Evolutionary conservation across 371 early-diverging fungal genomes (phyloP).

Genomic region (Chytridium lagenaria): DNA sequence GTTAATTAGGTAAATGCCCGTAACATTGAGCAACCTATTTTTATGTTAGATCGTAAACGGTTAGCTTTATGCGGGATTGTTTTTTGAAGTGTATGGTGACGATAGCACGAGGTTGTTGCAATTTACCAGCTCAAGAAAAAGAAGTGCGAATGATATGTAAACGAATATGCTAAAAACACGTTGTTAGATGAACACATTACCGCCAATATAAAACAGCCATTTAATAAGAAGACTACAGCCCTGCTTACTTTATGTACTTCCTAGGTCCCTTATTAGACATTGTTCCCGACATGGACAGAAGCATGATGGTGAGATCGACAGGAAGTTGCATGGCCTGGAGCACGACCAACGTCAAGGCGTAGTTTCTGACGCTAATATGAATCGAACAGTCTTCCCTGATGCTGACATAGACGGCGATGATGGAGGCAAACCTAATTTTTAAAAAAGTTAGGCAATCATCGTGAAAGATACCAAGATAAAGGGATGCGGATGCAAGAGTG

Average conservation of each 20-base stretch:
- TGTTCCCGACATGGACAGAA: constrained; percentile 43
- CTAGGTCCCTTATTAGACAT: constrained; percentile 38
- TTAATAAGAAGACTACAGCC: background rate
- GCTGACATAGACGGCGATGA: constrained; percentile 15
- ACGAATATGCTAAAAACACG: constrained; percentile 22
- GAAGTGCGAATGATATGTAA: constrained; percentile 16
- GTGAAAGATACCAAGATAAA: too few species aligned
- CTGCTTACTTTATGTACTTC: constrained; percentile 24
- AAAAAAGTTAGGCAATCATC: too few species aligned
- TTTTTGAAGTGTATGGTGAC: too few species aligned
- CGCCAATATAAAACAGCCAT: background rate
- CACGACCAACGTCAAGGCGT: constrained; percentile 19
- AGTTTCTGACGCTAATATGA: constrained; percentile 10
- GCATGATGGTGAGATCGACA: constrained; percentile 26
- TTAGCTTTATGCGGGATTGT: too few species aligned
- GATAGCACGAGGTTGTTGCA: too few species aligned
- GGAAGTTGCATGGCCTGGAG: constrained; percentile 22
- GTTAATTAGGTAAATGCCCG: constrained; percentile 32
- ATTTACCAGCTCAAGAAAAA: constrained; percentile 26
- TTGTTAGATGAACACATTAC: constrained; percentile 6
- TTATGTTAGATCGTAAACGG: too few species aligned
- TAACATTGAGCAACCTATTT: constrained; percentile 23
- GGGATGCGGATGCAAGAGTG: too few species aligned
- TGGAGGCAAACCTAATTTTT: constrained; percentile 36
- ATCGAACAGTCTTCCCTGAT: constrained; percentile 32